Evolutionary conservation across 805 yeast species (phyloP).

Genomic region (Saturnispora bothae): DNA sequence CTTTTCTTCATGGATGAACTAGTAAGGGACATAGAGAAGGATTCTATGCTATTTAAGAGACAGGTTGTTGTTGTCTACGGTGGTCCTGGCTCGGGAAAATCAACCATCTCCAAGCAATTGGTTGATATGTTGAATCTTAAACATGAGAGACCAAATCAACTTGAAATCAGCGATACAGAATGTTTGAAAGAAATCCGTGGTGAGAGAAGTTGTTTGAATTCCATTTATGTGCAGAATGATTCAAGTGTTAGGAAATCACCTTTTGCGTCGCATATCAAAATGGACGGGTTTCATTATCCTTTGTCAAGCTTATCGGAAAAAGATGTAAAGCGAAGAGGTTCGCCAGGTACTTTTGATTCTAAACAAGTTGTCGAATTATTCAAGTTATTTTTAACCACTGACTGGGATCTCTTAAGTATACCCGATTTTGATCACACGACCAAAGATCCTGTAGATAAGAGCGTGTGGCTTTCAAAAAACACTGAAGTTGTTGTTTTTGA

Average conservation of each 20-base stretch:
- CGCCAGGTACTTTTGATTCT: constrained; percentile 79
- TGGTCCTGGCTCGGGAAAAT: constrained; percentile 79
- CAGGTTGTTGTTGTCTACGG: constrained; percentile 57
- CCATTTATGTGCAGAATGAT: constrained; percentile 5
- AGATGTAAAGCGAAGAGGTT: constrained; percentile 64
- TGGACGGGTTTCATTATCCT: constrained; percentile 75
- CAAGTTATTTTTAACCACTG: constrained; percentile 18
- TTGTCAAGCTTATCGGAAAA: constrained; percentile 33
- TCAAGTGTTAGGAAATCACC: constrained; percentile 1
- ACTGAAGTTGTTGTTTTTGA: constrained; percentile 57
- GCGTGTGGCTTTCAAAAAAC: constrained; percentile 29
- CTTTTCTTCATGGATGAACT: not conserved
- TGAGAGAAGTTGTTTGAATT: not conserved
- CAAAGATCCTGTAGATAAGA: constrained; percentile 60
- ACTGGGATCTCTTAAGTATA: constrained; percentile 23
- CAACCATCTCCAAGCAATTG: constrained; percentile 48
- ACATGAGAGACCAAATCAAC: not conserved
- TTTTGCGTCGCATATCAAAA: constrained; percentile 43
- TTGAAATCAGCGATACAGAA: not conserved
- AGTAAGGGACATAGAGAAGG: not conserved
- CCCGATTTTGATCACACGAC: constrained; percentile 72
- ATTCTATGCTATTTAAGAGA: constrained; percentile 19
- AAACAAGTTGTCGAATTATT: constrained; percentile 30
- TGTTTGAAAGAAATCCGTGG: not conserved
- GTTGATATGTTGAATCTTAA: constrained; percentile 30